A percentile compares a stretch with the other conserved stretches of the same genome.
Conservation (phyloP, 345 rosid genomes). For the Draba incana region DNA sequence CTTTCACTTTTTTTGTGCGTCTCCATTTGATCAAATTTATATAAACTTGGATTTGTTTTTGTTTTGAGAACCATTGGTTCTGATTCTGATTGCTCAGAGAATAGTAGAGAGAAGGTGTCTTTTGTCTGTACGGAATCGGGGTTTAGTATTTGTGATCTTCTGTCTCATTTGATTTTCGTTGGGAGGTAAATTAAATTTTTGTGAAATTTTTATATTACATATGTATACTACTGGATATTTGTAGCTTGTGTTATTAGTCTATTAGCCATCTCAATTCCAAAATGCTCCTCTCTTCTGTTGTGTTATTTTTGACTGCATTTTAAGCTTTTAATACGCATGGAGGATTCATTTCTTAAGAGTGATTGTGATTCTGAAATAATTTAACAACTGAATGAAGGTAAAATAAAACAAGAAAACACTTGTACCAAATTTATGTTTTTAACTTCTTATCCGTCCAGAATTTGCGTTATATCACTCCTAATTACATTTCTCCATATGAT, state of each 20-base stretch:
- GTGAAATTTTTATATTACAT: conserved; percentile 6
- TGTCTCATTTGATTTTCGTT: conserved; percentile 13
- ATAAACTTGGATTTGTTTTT: conserved; percentile 18
- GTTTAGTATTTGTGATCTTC: conserved; percentile 35
- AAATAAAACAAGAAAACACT: too few species aligned
- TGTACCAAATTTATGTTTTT: too few species aligned
- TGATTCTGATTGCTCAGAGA: conserved; percentile 35
- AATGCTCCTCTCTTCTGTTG: too few species aligned
- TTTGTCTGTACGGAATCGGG: conserved; percentile 22
- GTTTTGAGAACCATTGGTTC: conserved; percentile 14
- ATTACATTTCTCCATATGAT: too few species aligned
- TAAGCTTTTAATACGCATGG: too few species aligned
- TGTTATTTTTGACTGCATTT: too few species aligned
- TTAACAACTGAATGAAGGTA: too few species aligned
- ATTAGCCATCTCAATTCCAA: conserved; percentile 10
- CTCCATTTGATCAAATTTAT: conserved; percentile 23
- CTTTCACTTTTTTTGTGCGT: conserved; percentile 18
- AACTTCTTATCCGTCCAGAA: too few species aligned
- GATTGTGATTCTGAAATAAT: too few species aligned
- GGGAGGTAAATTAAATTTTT: conserved; percentile 22
- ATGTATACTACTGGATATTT: conserved; percentile 15
- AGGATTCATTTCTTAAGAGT: too few species aligned
- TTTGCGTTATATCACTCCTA: too few species aligned
- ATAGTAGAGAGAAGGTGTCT: conserved; percentile 32
- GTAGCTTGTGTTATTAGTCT: conserved; percentile 9